These are phyloP conservation scores for Quercus bicolor DNA, from an alignment of 306 rosid species.

Conservation along the genomic window DNA sequence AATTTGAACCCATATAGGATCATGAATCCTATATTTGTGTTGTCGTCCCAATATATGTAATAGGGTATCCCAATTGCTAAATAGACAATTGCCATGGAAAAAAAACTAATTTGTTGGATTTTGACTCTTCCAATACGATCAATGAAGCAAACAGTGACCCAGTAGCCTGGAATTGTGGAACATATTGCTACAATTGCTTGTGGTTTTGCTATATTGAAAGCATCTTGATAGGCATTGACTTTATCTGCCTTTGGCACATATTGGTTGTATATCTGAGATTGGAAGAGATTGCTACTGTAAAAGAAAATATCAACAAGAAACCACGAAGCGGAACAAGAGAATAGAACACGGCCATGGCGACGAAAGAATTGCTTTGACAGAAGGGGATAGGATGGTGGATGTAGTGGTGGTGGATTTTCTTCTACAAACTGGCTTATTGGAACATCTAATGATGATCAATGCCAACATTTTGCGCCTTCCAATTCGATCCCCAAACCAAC, in stretches of 20 bases:
- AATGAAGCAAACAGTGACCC: conserved; percentile 58
- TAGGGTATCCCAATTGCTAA: conserved; percentile 56
- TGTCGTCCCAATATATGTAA: conserved; percentile 26
- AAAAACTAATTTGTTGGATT: conserved; percentile 66
- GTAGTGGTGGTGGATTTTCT: conserved; percentile 22
- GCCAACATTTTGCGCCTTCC: conserved; percentile 55
- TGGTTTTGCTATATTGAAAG: conserved; percentile 32
- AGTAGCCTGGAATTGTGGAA: conserved; percentile 76
- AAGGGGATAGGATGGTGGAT: conserved; percentile 22
- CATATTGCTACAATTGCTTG: conserved; percentile 56
- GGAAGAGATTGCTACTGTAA: conserved; percentile 69
- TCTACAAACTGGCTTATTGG: conserved; percentile 44
- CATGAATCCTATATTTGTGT: conserved; percentile 25
- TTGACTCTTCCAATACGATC: conserved; percentile 62
- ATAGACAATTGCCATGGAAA: conserved; percentile 49
- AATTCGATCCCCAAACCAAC: conserved; percentile 54
- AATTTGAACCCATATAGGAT: conserved; percentile 61
- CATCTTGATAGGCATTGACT: conserved; percentile 28
- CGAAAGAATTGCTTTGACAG: conserved; percentile 45
- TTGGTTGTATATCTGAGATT: conserved; percentile 40
- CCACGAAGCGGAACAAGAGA: conserved; percentile 52
- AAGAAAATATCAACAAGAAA: conserved; percentile 62
- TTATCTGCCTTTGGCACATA: not conserved
- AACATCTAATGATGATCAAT: conserved; percentile 36
- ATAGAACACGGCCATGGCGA: conserved; percentile 61